Conservation (phyloP, 2,329 filamentous ascomycete species). For the Colletotrichum noveboracense region DNA sequence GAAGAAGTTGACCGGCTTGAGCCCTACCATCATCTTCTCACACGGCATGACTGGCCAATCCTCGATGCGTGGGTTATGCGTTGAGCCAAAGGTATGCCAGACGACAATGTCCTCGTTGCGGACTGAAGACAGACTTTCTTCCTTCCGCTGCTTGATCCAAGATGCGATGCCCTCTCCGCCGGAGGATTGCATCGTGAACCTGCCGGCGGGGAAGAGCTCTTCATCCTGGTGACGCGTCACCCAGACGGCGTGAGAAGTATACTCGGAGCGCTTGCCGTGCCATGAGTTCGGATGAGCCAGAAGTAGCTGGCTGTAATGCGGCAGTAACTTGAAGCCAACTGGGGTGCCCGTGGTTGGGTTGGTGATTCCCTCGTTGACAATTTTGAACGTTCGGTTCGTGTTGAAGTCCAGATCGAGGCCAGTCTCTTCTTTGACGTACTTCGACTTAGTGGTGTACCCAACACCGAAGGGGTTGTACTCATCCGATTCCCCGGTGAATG, state of each 20-base stretch:
- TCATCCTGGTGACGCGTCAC: constrained; percentile 48
- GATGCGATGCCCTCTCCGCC: constrained; percentile 43
- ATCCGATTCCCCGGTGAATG: constrained; percentile 31
- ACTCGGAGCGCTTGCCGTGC: constrained; percentile 46
- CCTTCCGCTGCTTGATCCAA: constrained; percentile 40
- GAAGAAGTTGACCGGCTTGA: constrained; percentile 62
- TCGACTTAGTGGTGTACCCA: constrained; percentile 47
- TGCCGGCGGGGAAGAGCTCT: constrained; percentile 47
- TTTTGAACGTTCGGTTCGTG: constrained; percentile 54
- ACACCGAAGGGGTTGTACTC: constrained; percentile 57
- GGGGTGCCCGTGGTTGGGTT: constrained; percentile 50
- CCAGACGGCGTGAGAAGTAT: constrained; percentile 49
- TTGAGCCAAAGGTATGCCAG: constrained; percentile 65
- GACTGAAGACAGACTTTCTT: constrained; percentile 47
- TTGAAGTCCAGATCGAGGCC: constrained; percentile 55
- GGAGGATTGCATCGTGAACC: constrained; percentile 52
- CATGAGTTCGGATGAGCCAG: constrained; percentile 43
- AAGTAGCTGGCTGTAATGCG: constrained; percentile 50
- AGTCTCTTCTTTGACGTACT: constrained; percentile 44
- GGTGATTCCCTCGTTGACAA: constrained; percentile 47
- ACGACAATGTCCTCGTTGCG: constrained; percentile 58
- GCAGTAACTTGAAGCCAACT: constrained; percentile 51
- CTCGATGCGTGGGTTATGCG: constrained; percentile 68
- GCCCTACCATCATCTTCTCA: constrained; percentile 56
- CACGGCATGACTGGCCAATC: constrained; percentile 74